phyloP scores from a whole-genome alignment of 179 eudicot species.

The Silene vulgaris region DNA sequence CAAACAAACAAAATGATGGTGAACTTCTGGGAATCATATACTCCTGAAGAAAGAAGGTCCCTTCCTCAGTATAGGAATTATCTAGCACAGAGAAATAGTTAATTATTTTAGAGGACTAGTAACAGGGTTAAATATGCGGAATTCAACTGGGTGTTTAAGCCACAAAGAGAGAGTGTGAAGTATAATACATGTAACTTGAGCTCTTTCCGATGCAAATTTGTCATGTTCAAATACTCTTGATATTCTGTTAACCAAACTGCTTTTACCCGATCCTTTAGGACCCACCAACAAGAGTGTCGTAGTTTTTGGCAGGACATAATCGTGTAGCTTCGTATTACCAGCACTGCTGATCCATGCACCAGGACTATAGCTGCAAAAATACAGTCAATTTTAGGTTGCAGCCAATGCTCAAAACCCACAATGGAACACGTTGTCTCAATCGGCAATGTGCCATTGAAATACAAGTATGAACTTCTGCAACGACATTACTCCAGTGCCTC shows the following conservation, averaged over 20 bases:
- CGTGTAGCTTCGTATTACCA: conserved; percentile 34
- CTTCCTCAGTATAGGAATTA: conserved; percentile 41
- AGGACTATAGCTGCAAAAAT: conserved; percentile 55
- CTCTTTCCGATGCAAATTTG: conserved; percentile 63
- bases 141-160: neutral
- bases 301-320: conserved; percentile 49
- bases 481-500: too few species aligned
- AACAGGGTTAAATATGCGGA: neutral
- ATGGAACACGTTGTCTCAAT: neutral
- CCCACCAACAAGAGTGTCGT: conserved; percentile 66
- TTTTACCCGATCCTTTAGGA: conserved; percentile 78
- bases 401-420: neutral
- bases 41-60: conserved; percentile 67
- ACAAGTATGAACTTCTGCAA: neutral
- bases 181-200: conserved; percentile 56
- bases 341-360: conserved; percentile 64
- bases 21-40: conserved; percentile 60
- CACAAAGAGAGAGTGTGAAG: conserved; percentile 13
- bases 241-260: conserved; percentile 72
- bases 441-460: neutral
- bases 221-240: conserved; percentile 69
- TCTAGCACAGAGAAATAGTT: conserved; percentile 28
- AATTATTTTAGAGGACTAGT: neutral
- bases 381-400: neutral
- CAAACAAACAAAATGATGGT: conserved; percentile 62